These are phyloP conservation scores for Leptosphaerulina australis DNA, from an alignment of 2,329 filamentous ascomycete species.

Conservation along the genomic window DNA sequence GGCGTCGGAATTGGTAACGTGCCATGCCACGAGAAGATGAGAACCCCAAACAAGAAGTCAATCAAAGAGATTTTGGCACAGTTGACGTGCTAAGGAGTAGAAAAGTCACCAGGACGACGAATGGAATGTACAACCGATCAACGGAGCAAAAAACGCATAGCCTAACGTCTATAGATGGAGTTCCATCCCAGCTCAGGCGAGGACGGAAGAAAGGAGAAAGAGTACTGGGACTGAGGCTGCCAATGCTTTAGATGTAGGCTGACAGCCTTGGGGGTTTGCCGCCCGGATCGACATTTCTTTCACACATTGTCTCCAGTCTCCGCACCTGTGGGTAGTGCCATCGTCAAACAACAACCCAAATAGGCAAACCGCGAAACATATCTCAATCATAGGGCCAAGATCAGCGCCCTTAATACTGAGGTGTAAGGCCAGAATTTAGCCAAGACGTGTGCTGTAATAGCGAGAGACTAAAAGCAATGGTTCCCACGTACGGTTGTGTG, in stretches of 20 bases:
- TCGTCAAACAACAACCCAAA: slow-evolving; percentile 17
- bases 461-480: slow-evolving; percentile 4
- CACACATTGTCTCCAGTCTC: slow-evolving; percentile 34
- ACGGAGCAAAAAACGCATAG: slow-evolving; percentile 35
- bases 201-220: slow-evolving; percentile 25
- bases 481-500: background rate
- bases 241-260: slow-evolving; percentile 39
- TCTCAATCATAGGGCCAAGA: slow-evolving; percentile 23
- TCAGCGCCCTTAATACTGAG: slow-evolving; percentile 28
- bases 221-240: slow-evolving; percentile 31
- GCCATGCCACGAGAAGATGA: slow-evolving; percentile 29
- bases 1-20: slow-evolving; percentile 36
- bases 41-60: slow-evolving; percentile 20
- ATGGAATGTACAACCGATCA: slow-evolving; percentile 37
- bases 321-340: slow-evolving; percentile 22
- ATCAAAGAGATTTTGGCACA: slow-evolving; percentile 4
- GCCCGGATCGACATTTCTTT: slow-evolving; percentile 27
- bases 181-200: slow-evolving; percentile 25
- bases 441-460: slow-evolving; percentile 22
- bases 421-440: slow-evolving; percentile 24
- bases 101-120: slow-evolving; percentile 39
- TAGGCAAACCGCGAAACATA: slow-evolving; percentile 23
- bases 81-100: slow-evolving; percentile 3
- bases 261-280: slow-evolving; percentile 25
- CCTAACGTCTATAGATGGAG: slow-evolving; percentile 25